Conservation (phyloP, 441 rosid species). For the Croton laevigatus region DNA sequence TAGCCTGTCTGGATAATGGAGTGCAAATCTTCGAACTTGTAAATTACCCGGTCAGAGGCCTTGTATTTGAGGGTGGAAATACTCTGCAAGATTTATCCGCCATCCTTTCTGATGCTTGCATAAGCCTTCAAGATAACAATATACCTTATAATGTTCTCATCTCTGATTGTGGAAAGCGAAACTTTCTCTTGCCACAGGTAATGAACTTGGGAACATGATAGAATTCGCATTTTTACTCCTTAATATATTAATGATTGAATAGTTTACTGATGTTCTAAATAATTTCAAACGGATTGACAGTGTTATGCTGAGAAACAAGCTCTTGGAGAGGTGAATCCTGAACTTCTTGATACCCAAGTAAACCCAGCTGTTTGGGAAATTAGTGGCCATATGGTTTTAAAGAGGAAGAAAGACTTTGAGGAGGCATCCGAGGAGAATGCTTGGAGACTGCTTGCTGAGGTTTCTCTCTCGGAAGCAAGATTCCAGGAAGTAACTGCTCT, state of each 20-base stretch:
- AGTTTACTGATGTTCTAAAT: neutral
- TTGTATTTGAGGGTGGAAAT: conserved; percentile 74
- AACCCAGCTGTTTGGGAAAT: conserved; percentile 99
- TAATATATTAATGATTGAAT: neutral
- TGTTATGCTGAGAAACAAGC: conserved; percentile 99
- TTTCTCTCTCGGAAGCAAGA: conserved; percentile 87
- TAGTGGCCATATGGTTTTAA: conserved; percentile 94
- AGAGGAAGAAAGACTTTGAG: conserved; percentile 84
- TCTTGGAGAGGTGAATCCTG: conserved; percentile 84
- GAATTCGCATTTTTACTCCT: neutral
- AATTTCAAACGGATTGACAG: conserved; percentile 33
- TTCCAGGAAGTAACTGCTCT: conserved; percentile 70
- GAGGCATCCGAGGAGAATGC: conserved; percentile 94
- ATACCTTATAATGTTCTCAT: conserved; percentile 89
- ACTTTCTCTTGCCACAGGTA: conserved; percentile 97
- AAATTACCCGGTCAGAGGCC: conserved; percentile 84
- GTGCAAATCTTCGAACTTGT: conserved; percentile 69
- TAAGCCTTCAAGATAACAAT: conserved; percentile 86
- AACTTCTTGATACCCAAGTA: conserved; percentile 89
- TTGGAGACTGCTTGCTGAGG: conserved; percentile 87
- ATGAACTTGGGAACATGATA: conserved; percentile 7
- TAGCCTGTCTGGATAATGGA: conserved; percentile 41
- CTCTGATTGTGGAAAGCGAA: conserved; percentile 70
- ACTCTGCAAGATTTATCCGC: conserved; percentile 53
- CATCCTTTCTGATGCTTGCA: conserved; percentile 69